Evolutionary conservation across 2,329 filamentous ascomycete genomes (phyloP).

Genomic region (Orbilia oligospora): DNA sequence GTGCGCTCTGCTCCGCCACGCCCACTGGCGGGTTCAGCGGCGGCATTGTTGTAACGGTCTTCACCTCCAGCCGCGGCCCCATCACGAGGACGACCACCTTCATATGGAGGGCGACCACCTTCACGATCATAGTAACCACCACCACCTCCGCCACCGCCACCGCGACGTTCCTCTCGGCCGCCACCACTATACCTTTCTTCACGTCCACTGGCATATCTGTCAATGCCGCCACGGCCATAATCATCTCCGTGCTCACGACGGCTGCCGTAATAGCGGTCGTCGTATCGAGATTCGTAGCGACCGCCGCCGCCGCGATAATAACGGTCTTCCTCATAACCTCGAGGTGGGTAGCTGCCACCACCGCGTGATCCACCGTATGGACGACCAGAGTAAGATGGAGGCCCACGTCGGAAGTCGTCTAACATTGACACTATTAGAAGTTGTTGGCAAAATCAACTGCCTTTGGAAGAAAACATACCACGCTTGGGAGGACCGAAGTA

Average conservation of each 20-base stretch:
- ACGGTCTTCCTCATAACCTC: conserved; percentile 68
- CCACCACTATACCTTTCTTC: conserved; percentile 68
- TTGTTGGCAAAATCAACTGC: conserved; percentile 53
- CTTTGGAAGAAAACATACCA: conserved; percentile 74
- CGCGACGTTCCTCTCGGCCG: conserved; percentile 47
- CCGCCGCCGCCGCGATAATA: conserved; percentile 67
- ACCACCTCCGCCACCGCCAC: conserved; percentile 65
- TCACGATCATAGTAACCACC: conserved; percentile 72
- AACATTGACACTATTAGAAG: conserved; percentile 66
- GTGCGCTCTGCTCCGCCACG: conserved; percentile 66
- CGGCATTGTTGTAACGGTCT: conserved; percentile 57
- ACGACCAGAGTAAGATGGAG: conserved; percentile 67
- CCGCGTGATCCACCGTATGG: conserved; percentile 69
- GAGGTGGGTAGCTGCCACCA: conserved; percentile 67
- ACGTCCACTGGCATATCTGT: conserved; percentile 69
- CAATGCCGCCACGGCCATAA: conserved; percentile 68
- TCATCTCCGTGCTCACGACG: conserved; percentile 57
- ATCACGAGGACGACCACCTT: conserved; percentile 65
- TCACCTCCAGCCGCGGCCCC: conserved; percentile 65
- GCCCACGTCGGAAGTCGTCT: conserved; percentile 72
- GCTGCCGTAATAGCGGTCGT: conserved; percentile 69
- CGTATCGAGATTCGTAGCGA: conserved; percentile 73
- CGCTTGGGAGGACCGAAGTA: conserved; percentile 99
- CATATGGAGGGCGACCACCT: conserved; percentile 64
- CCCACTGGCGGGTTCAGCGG: conserved; percentile 65